phyloP scores from a whole-genome alignment of 2,329 filamentous ascomycete genomes.

The Colletotrichum godetiae region DNA sequence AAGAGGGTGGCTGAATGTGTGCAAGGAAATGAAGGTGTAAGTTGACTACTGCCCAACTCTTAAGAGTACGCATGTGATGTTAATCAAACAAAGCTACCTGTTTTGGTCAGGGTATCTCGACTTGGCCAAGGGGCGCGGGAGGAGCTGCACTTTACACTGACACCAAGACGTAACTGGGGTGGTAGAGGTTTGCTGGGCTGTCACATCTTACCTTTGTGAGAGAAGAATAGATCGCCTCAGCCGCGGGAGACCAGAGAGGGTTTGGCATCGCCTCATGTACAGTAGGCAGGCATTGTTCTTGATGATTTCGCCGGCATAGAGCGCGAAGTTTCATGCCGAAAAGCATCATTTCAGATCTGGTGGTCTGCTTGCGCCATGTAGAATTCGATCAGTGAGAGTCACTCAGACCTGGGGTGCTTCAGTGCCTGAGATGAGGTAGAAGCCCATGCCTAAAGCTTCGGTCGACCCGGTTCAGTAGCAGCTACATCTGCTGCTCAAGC shows the following conservation, averaged over 20 bases:
- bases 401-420: neutral
- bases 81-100: slow-evolving; percentile 65
- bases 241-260: neutral
- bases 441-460: too few relatives aligned
- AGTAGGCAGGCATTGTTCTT: neutral
- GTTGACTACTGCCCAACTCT: slow-evolving; percentile 48
- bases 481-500: too few relatives aligned
- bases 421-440: too few relatives aligned
- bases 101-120: slow-evolving; percentile 76
- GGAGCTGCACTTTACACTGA: slow-evolving; percentile 78
- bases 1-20: slow-evolving; percentile 90
- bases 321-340: neutral
- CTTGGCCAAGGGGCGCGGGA: slow-evolving; percentile 54
- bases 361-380: neutral
- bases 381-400: neutral
- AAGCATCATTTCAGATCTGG: neutral
- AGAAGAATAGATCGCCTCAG: neutral
- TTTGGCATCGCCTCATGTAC: neutral
- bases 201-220: slow-evolving; percentile 83
- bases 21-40: slow-evolving; percentile 88
- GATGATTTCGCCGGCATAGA: neutral
- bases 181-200: slow-evolving; percentile 91
- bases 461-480: too few relatives aligned
- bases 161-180: slow-evolving; percentile 85
- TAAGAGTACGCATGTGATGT: slow-evolving; percentile 25